A percentile compares a stretch with the other conserved stretches of the same genome.
Evolutionary conservation across 495 filamentous ascomycete genomes (phyloP).

Genomic region (Tuber indicum): DNA sequence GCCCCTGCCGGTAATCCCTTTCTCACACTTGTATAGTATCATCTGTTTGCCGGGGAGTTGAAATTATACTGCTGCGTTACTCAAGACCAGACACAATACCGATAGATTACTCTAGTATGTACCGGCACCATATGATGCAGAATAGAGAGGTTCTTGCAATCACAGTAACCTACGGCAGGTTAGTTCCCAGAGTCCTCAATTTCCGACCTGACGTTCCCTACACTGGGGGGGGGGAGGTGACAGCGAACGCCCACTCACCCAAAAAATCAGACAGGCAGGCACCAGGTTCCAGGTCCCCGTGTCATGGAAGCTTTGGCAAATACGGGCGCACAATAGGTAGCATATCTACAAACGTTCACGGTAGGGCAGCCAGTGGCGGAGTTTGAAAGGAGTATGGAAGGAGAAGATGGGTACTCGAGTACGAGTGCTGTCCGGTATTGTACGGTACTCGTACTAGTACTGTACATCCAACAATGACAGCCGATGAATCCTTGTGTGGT

Average conservation of each 20-base stretch:
- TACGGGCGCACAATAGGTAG: neutral
- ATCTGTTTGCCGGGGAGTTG: neutral
- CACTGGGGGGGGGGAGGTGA: neutral
- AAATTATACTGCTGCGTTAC: neutral
- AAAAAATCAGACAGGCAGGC: neutral
- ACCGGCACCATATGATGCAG: neutral
- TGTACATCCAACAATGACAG: neutral
- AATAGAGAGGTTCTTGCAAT: neutral
- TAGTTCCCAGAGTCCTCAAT: neutral
- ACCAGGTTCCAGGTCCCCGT: neutral
- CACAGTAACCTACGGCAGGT: neutral
- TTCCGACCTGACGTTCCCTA: neutral
- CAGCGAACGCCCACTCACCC: neutral
- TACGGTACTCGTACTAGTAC: too few species aligned
- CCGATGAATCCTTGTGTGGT: neutral
- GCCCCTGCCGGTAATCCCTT: neutral
- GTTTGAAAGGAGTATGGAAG: neutral
- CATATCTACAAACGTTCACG: neutral
- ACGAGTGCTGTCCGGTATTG: too few species aligned
- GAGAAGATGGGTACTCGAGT: neutral
- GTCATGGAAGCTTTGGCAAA: neutral
- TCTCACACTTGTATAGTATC: neutral
- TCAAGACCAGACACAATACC: neutral
- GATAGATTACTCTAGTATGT: neutral
- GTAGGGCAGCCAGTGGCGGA: neutral